Conservation (phyloP, 768 basidiomycete genomes). For the Pleurotus ostreatus region DNA sequence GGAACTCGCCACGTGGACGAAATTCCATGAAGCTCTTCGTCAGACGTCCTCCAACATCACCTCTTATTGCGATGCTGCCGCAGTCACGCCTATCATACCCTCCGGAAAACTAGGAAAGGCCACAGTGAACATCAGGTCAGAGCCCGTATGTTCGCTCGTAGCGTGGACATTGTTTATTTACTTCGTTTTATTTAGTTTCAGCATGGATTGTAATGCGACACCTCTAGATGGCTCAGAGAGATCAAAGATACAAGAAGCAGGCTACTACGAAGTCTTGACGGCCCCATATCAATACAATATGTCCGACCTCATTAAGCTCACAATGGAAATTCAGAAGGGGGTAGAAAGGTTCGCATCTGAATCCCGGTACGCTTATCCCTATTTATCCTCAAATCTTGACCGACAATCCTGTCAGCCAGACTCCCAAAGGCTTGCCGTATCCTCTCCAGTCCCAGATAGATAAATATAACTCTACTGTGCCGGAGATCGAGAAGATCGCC, state of each 20-base stretch:
- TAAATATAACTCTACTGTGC: no score
- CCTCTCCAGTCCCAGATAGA: no score
- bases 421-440: no score
- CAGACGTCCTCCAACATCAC: not conserved
- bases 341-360: not conserved
- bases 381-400: no score
- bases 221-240: not conserved
- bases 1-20: not conserved
- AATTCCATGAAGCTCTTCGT: not conserved
- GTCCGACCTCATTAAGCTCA: not conserved
- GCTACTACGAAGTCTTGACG: not conserved
- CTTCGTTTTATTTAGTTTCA: not conserved
- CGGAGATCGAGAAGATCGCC: no score
- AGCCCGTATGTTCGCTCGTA: not conserved
- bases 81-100: not conserved
- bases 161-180: not conserved
- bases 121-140: no score
- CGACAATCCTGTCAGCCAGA: no score
- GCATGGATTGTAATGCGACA: not conserved
- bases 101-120: not conserved
- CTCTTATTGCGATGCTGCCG: not conserved
- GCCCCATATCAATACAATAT: not conserved
- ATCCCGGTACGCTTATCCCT: no score
- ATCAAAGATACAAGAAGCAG: not conserved
- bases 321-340: not conserved